Evolutionary conservation across 1,284 basidiomycete genomes (phyloP).

Genomic region (Sanghuangporus baumii): DNA sequence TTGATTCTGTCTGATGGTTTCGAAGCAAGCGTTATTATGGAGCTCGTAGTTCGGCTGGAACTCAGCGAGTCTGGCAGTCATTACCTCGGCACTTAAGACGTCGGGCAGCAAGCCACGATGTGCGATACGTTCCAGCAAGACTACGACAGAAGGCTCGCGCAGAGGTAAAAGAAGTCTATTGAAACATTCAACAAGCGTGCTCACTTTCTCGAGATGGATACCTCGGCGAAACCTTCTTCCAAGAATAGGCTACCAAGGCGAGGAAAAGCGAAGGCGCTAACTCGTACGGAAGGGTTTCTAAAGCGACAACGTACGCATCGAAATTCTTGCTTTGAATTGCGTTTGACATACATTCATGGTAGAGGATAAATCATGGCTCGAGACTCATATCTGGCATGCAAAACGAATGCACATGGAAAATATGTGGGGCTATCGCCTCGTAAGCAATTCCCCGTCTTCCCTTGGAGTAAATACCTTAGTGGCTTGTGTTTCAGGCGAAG

Average conservation of each 20-base stretch:
- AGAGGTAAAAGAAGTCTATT: constrained; percentile 51
- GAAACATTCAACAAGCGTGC: neutral
- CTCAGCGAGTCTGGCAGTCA: constrained; percentile 84
- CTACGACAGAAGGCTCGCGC: constrained; percentile 73
- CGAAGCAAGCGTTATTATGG: neutral
- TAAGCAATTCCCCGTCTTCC: constrained; percentile 25
- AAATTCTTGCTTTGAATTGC: neutral
- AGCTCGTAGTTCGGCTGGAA: constrained; percentile 40
- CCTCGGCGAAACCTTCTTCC: constrained; percentile 52
- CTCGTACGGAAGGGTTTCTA: constrained; percentile 48
- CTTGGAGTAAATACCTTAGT: neutral
- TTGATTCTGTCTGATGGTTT: neutral
- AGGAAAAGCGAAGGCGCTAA: constrained; percentile 48
- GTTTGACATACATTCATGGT: constrained; percentile 10
- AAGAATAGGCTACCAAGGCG: constrained; percentile 48
- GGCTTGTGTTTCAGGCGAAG: constrained; percentile 43
- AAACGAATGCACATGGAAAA: constrained; percentile 91
- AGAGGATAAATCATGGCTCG: constrained; percentile 86
- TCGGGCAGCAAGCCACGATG: constrained; percentile 89
- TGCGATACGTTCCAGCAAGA: constrained; percentile 79
- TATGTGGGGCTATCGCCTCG: constrained; percentile 85
- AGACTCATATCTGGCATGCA: constrained; percentile 92
- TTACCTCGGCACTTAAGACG: constrained; percentile 84
- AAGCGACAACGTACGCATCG: constrained; percentile 56
- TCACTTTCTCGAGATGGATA: constrained; percentile 61